A percentile compares a stretch with the other conserved stretches of the same genome.
phyloP scores from a whole-genome alignment of 495 filamentous ascomycete species.

The Annulohypoxylon moriforme region DNA sequence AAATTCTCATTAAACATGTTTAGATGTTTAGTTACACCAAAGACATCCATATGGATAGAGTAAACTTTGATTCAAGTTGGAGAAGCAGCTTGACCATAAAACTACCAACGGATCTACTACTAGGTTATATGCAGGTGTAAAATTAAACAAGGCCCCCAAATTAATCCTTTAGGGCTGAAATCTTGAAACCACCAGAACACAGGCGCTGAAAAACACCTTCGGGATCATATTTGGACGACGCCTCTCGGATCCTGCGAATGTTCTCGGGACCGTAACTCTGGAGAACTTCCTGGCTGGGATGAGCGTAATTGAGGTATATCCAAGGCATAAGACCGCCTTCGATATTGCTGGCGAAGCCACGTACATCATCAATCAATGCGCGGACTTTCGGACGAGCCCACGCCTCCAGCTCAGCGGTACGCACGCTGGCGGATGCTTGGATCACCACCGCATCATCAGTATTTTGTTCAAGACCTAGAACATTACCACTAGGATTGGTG shows the following conservation, averaged over 20 bases:
- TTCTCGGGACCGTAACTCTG: constrained; percentile 7
- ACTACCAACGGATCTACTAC: too few species aligned
- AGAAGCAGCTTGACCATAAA: too few species aligned
- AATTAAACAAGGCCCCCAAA: too few species aligned
- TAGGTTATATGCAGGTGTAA: too few species aligned
- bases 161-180: constrained; percentile 2
- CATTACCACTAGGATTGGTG: too few species aligned
- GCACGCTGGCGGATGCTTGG: not conserved
- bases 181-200: constrained; percentile 6
- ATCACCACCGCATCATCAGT: not conserved
- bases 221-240: too few species aligned
- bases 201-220: constrained; percentile 8
- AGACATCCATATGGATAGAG: too few species aligned
- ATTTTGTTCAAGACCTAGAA: not conserved
- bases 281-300: not conserved
- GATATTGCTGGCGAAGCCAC: not conserved
- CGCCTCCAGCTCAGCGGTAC: not conserved
- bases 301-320: constrained; percentile 3
- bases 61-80: too few species aligned
- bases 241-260: not conserved
- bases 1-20: too few species aligned
- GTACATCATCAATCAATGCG: not conserved
- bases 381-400: not conserved
- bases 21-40: too few species aligned
- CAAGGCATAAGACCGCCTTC: not conserved